These are phyloP conservation scores for Emmonsiellopsis sp. DNA, from an alignment of 2,329 filamentous ascomycete genomes.

Conservation along the genomic window DNA sequence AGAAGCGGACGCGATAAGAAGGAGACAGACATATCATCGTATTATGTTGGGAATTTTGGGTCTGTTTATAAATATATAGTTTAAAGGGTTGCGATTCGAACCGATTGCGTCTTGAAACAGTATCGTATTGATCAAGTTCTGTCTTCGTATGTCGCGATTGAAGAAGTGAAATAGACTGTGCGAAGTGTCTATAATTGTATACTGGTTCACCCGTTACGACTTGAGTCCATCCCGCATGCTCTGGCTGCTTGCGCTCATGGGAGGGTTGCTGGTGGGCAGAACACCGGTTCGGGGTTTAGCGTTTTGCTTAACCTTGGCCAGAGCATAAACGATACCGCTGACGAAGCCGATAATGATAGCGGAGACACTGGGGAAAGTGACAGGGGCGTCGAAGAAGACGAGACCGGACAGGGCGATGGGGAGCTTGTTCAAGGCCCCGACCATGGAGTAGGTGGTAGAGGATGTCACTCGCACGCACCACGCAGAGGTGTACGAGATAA, in stretches of 20 bases:
- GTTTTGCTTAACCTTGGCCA: conserved; percentile 76
- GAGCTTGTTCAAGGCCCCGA: conserved; percentile 94
- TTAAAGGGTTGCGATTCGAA: not conserved
- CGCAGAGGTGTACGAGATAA: conserved; percentile 98
- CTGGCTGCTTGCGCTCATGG: conserved; percentile 82
- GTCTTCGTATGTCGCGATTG: no score
- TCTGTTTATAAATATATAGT: no score
- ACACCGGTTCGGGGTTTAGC: conserved; percentile 56
- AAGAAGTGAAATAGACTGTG: not conserved
- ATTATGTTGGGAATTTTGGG: no score
- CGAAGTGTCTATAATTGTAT: no score
- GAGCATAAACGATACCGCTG: conserved; percentile 81
- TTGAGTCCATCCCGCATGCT: conserved; percentile 83
- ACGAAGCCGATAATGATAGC: conserved; percentile 88
- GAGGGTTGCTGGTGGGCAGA: conserved; percentile 58
- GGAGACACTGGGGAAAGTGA: conserved; percentile 83
- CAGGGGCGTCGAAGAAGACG: conserved; percentile 88
- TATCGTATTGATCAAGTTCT: no score
- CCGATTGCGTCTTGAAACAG: not conserved
- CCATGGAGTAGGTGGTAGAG: conserved; percentile 98
- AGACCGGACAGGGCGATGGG: conserved; percentile 88
- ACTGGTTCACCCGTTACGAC: conserved; percentile 36
- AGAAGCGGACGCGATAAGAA: no score
- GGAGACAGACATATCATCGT: no score
- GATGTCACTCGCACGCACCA: conserved; percentile 98